Conservation (phyloP, 1,139 yeast species). For the Diutina rugosa region DNA sequence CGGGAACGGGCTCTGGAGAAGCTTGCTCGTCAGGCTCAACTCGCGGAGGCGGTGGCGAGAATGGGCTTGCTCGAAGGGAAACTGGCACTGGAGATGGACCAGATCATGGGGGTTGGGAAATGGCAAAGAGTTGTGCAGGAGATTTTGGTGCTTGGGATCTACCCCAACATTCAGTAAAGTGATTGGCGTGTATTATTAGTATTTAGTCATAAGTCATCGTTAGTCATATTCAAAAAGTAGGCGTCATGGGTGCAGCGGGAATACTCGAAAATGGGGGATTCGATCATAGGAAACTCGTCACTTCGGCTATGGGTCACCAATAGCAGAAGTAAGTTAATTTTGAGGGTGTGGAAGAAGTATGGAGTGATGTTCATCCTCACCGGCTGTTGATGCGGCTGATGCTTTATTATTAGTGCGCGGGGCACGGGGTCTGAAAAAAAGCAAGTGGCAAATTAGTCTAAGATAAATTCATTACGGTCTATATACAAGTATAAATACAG, state of each 20-base stretch:
- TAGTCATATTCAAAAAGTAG: background rate
- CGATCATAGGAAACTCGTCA: background rate
- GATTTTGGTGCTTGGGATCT: background rate
- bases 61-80: conserved; percentile 33
- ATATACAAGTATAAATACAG: conserved; percentile 4
- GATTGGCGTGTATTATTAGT: background rate
- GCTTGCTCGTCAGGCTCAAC: conserved; percentile 20
- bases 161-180: background rate
- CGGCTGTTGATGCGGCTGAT: background rate
- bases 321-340: conserved; percentile 24
- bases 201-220: background rate
- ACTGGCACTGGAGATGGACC: conserved; percentile 21
- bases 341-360: conserved; percentile 20
- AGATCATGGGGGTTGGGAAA: conserved; percentile 18
- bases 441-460: background rate
- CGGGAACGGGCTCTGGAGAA: conserved; percentile 35
- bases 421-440: background rate
- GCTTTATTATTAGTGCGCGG: background rate
- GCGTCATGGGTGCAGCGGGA: background rate
- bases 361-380: background rate
- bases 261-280: background rate
- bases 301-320: conserved; percentile 10
- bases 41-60: conserved; percentile 32
- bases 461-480: conserved; percentile 4
- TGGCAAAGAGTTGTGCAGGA: conserved; percentile 12